Evolutionary conservation across 2,329 filamentous ascomycete species (phyloP), one percentile per base, ranked within the genome.

Genomic region (Penicillium olsonii): DNA sequence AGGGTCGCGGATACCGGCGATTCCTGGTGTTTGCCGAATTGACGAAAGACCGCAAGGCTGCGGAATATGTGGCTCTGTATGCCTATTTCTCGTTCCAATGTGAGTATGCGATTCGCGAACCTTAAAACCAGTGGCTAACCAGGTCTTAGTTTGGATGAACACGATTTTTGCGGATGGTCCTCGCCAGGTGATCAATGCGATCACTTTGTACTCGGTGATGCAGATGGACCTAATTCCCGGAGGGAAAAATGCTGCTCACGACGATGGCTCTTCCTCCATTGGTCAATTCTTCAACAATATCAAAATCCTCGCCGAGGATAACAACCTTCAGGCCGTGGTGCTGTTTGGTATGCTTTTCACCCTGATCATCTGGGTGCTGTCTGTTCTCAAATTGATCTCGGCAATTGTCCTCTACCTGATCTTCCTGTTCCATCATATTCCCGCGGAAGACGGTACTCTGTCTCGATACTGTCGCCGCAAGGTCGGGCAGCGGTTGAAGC

Each of bases 331-430:
- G 69, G 89, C 88, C 1, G 74, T 94, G 52, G 88, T 96, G 59
- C 78, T 97, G 43, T 88, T 85, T 33, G 87, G 90, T 70, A 97
- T 97, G 94, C 75, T 91, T 55, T 97, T 96, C 73, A 96, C 92
- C 3, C 70, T 96, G 18, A 68, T 96, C 46, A 84, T 97, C 60
- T 97, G 92, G 92, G 79, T 91, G 12, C 85, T 97, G 60, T 87
- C 88, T 0, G 82, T 88, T 5, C 67, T 97, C 45, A 79, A 76
- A 48, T 78, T 97, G 42, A 74, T 92, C n/a, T 66, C 88, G 9
- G 90, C 89, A 0, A 75, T 85, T 18, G 62, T 95, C 1, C 84
- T 95, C 52, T 97, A 95, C 71, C 71, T 96, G 31, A 83, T 90
- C 62, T 99, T 96, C 70, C 80, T 99, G 5, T 96, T 88, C 82